Conservation (phyloP, 805 yeast species). For the Zygoascus flipseniorum region DNA sequence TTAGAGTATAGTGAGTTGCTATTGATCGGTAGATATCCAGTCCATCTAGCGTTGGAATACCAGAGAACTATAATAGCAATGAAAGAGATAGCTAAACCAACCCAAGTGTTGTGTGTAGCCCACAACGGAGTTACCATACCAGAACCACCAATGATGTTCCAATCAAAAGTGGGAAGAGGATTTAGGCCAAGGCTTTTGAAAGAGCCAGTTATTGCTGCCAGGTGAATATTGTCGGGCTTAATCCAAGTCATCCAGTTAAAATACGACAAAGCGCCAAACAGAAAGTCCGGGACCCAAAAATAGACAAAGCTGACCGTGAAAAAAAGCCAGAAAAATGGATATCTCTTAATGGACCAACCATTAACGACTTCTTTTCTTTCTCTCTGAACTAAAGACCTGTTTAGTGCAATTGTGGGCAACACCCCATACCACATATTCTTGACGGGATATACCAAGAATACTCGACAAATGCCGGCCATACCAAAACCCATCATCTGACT, state of each 20-base stretch:
- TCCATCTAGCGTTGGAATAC: slow-evolving; percentile 48
- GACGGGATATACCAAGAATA: slow-evolving; percentile 52
- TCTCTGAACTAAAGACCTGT: slow-evolving; percentile 33
- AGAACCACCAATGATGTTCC: slow-evolving; percentile 34
- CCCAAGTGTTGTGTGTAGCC: slow-evolving; percentile 34
- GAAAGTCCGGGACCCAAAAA: slow-evolving; percentile 52
- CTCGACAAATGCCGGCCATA: slow-evolving; percentile 52
- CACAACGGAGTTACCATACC: slow-evolving; percentile 48
- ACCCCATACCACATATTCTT: slow-evolving; percentile 57
- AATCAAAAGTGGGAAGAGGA: slow-evolving; percentile 37
- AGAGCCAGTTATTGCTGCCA: slow-evolving; percentile 43
- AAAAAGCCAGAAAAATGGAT: slow-evolving; percentile 34
- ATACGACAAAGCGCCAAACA: slow-evolving; percentile 48
- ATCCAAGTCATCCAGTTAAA: slow-evolving; percentile 59
- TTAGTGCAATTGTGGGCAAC: slow-evolving; percentile 48
- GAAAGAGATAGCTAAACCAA: slow-evolving; percentile 13
- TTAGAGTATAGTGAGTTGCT: slow-evolving; percentile 45
- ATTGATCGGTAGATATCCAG: slow-evolving; percentile 52
- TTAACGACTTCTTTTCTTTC: slow-evolving; percentile 21
- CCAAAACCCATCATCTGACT: slow-evolving; percentile 63
- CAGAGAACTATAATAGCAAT: slow-evolving; percentile 37
- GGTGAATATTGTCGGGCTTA: slow-evolving; percentile 38
- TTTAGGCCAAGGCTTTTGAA: slow-evolving; percentile 31
- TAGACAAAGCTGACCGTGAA: slow-evolving; percentile 36
- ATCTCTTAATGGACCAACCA: slow-evolving; percentile 45